Evolutionary conservation across 768 basidiomycete genomes (phyloP).

Genomic region (Serendipita sp.): DNA sequence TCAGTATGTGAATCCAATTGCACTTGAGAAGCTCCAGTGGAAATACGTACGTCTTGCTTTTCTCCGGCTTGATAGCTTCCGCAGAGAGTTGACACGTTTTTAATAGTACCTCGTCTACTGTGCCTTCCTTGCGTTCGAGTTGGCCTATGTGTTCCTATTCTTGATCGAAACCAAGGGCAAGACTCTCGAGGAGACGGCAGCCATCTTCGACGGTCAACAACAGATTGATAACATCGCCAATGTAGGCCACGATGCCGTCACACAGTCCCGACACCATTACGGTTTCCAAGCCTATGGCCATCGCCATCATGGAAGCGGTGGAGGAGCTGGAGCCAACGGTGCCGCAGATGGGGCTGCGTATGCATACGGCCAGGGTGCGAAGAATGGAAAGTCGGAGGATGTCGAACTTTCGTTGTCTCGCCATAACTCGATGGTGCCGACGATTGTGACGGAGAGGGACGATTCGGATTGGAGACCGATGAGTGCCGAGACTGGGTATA

Average conservation of each 20-base stretch:
- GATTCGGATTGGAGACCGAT: slow-evolving; percentile 1
- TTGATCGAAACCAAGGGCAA: slow-evolving; percentile 43
- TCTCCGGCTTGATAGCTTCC: slow-evolving; percentile 10
- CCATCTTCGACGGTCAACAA: slow-evolving; percentile 50
- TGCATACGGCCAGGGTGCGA: too few relatives aligned
- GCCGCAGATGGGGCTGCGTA: too few relatives aligned
- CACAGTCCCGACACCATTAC: neutral
- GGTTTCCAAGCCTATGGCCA: neutral
- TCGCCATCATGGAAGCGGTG: too few relatives aligned
- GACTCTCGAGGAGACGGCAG: slow-evolving; percentile 47
- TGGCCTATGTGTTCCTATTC: slow-evolving; percentile 40
- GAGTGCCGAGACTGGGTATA: neutral
- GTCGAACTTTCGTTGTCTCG: neutral
- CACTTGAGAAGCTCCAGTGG: slow-evolving; percentile 39
- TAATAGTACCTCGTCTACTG: slow-evolving; percentile 28
- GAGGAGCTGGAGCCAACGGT: too few relatives aligned
- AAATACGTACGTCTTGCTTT: slow-evolving; percentile 33
- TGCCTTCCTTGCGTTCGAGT: slow-evolving; percentile 36
- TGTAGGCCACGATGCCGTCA: neutral
- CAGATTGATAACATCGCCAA: slow-evolving; percentile 10
- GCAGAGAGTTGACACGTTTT: neutral
- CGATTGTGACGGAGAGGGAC: neutral
- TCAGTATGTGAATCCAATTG: slow-evolving; percentile 49
- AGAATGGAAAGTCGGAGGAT: neutral
- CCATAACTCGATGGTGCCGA: slow-evolving; percentile 1